Evolutionary conservation across 371 early-diverging fungal genomes (phyloP), one percentile per base, ranked within the genome.

Genomic region (Rhizopus microsporus): DNA sequence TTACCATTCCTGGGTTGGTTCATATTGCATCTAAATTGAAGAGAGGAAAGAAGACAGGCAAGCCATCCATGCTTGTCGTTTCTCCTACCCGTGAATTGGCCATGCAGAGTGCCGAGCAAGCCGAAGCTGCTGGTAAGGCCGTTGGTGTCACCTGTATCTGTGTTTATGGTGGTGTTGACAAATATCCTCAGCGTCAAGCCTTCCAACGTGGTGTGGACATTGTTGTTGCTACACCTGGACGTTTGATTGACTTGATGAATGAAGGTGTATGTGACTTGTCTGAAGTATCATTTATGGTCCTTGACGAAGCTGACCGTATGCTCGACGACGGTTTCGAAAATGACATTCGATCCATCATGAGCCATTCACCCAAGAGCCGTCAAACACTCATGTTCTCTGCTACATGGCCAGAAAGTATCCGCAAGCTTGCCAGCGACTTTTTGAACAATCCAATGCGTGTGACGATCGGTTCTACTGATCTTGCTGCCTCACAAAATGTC

Each of bases 281-380:
- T 34, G 72, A 85, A 31, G 86, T 93, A n/a, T 78, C 83, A 0
- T 93, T 88, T 68, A 68, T 96, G 67, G 94, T 97, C 3, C 71
- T 98, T 51, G 97, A 97, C 71, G 99, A 98, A 76, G 95, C 95
- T 34, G 99, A 98, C 83, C 87, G 94, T 56, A 94, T 96, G 91
- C 73, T 97, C 62, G 96, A 95, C 65, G 81, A 87, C 51, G 97
- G 95, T 56, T 98, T 96, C 74, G 93, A 92, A 54, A 83, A 90
- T 48, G 97, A 92, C 38, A 88, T 99, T 62, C 87, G 91, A 44
- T 82, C 84, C 32, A 94, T 94, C 52, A 77, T 92, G 67, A 65
- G 75, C 37, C 56, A 79, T 60, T 57, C 66, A 16, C 76, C 67
- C 57, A 59, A 78, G 48, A 72, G 86, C 23, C 88, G 93, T 16